Conservation (phyloP, 164 flowering plant species). For the Euptelea pleiosperma region DNA sequence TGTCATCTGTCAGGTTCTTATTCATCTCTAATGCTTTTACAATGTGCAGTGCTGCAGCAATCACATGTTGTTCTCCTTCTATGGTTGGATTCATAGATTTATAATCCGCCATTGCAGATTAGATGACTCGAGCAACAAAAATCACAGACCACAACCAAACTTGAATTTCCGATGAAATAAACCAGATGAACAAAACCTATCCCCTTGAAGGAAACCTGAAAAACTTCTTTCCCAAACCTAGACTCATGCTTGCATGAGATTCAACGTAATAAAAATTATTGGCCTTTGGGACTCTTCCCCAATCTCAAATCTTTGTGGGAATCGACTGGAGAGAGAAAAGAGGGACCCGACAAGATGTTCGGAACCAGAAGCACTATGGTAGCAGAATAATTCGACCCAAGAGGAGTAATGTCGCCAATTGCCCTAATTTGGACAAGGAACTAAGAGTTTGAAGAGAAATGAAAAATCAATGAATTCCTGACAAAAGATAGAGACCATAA, state of each 20-base stretch:
- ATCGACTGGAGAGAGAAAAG: too few species aligned
- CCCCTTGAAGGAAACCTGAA: neutral
- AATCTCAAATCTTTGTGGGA: too few species aligned
- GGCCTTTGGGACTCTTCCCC: neutral
- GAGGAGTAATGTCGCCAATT: too few species aligned
- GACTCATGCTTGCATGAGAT: neutral
- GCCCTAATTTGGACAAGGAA: too few species aligned
- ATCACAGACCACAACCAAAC: neutral
- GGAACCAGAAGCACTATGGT: too few species aligned
- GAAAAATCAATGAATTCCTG: too few species aligned
- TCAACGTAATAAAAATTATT: neutral
- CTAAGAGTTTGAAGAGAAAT: too few species aligned
- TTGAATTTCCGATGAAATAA: neutral
- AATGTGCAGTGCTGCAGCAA: constrained; percentile 63
- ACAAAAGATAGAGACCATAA: too few species aligned
- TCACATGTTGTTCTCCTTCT: constrained; percentile 51
- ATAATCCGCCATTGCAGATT: constrained; percentile 39
- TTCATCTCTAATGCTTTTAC: constrained; percentile 50
- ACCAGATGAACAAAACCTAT: constrained; percentile 2
- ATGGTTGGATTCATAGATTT: constrained; percentile 18
- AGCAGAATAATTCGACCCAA: too few species aligned
- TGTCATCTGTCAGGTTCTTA: constrained; percentile 45
- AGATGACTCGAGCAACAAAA: neutral
- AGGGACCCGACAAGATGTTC: too few species aligned
- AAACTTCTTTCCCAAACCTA: neutral